phyloP scores from a whole-genome alignment of 2,329 filamentous ascomycete species.

The Drechslerella dactyloides region DNA sequence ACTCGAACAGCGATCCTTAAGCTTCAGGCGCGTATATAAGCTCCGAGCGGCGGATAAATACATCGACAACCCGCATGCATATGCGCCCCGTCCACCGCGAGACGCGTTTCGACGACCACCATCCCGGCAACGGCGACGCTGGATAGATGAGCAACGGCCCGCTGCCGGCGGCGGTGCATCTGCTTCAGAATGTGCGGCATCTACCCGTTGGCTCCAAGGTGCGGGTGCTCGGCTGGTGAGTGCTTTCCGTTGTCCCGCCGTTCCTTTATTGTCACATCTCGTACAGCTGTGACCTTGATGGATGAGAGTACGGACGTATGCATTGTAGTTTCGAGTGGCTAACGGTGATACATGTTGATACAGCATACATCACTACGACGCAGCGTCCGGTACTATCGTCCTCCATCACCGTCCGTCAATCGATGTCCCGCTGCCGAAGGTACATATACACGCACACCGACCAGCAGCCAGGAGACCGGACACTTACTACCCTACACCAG shows the following conservation, averaged over 20 bases:
- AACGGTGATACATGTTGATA: background rate
- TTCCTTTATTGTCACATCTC: background rate
- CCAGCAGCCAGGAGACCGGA: no score
- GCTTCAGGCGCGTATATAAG: no score
- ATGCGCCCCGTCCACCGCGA: background rate
- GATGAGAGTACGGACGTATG: background rate
- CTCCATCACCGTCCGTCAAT: slow-evolving; percentile 33
- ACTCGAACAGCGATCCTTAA: no score
- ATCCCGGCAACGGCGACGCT: no score
- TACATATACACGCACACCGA: background rate
- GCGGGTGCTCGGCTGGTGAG: slow-evolving; percentile 34
- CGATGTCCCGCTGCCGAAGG: slow-evolving; percentile 14
- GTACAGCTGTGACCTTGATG: no score
- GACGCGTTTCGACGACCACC: background rate
- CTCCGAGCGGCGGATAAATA: no score
- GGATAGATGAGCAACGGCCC: slow-evolving; percentile 42
- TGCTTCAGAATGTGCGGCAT: slow-evolving; percentile 42
- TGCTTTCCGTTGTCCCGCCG: background rate
- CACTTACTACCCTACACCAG: no score
- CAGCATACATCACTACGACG: slow-evolving; percentile 37
- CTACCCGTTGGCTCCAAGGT: slow-evolving; percentile 29
- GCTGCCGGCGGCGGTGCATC: slow-evolving; percentile 29
- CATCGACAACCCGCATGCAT: no score
- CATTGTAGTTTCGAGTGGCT: background rate
- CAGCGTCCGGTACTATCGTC: slow-evolving; percentile 14